A percentile compares a stretch with the other conserved stretches of the same genome.
Evolutionary conservation across 192 early-diverging fungal genomes (phyloP).

Genomic region (Coemansia sp.): DNA sequence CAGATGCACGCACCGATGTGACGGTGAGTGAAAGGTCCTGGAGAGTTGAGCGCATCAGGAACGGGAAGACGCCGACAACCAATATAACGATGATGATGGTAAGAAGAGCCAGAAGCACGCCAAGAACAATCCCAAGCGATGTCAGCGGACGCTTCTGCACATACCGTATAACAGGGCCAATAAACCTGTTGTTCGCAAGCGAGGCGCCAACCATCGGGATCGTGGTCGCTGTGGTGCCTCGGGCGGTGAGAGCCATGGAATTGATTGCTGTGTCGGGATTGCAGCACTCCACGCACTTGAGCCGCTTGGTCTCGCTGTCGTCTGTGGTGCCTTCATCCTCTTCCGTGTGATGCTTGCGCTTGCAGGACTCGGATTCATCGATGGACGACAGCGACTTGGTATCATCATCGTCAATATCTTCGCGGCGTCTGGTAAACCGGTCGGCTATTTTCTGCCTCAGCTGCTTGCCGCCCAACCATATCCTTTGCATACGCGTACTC

Average conservation of each 20-base stretch:
- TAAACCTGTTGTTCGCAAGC: slow-evolving; percentile 8
- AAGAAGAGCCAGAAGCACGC: slow-evolving; percentile 25
- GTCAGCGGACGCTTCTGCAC: slow-evolving; percentile 41
- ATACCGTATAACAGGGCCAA: slow-evolving; percentile 27
- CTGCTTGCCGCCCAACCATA: slow-evolving; percentile 7
- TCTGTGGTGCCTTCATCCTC: neutral
- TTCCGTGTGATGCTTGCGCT: neutral
- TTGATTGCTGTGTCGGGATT: neutral
- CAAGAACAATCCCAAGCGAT: slow-evolving; percentile 33
- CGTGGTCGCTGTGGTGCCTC: neutral
- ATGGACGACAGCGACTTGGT: neutral
- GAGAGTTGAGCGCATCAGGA: slow-evolving; percentile 40
- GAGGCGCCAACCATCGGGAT: slow-evolving; percentile 8
- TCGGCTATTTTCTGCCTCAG: slow-evolving; percentile 12
- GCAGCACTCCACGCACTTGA: slow-evolving; percentile 8
- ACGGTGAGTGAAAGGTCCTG: slow-evolving; percentile 39
- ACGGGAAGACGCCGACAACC: slow-evolving; percentile 40
- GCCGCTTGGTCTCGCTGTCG: slow-evolving; percentile 1
- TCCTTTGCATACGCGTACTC: neutral
- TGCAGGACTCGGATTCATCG: neutral
- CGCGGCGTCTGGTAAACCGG: slow-evolving; percentile 11
- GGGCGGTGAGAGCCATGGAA: neutral
- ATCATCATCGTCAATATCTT: neutral
- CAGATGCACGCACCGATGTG: slow-evolving; percentile 31
- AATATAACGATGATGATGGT: slow-evolving; percentile 38